phyloP scores from a whole-genome alignment of 2,329 filamentous ascomycete species.

The Colletotrichum filicis region DNA sequence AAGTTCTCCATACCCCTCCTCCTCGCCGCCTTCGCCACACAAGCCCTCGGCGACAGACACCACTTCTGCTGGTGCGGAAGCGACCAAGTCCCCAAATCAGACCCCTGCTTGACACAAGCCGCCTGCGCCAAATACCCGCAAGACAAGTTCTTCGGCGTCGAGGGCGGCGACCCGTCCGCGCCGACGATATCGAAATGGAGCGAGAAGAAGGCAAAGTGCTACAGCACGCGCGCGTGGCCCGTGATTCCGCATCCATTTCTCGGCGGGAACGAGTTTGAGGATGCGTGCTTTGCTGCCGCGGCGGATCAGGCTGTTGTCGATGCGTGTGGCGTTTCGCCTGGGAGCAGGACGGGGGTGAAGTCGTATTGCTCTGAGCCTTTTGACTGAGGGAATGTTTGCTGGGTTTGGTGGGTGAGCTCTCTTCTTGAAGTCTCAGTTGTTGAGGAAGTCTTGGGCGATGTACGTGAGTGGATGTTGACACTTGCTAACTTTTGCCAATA shows the following conservation, averaged over 20 bases:
- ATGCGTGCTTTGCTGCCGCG: not conserved
- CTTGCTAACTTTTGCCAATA: no score
- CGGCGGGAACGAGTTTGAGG: constrained; percentile 10
- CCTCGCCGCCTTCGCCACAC: not conserved
- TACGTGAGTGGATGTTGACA: no score
- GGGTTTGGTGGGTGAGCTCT: not conserved
- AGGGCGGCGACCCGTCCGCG: not conserved
- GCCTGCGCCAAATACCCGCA: constrained; percentile 1
- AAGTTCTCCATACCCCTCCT: not conserved
- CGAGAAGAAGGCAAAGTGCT: not conserved
- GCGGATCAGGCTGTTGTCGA: not conserved
- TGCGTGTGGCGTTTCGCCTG: not conserved
- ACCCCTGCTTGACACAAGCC: constrained; percentile 5
- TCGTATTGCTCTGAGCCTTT: not conserved
- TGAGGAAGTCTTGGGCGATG: no score
- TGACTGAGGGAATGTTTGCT: not conserved
- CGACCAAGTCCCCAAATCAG: not conserved
- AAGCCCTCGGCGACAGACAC: constrained; percentile 3
- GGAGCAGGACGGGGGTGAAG: not conserved
- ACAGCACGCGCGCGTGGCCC: not conserved
- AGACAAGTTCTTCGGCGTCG: constrained; percentile 12
- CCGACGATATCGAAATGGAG: constrained; percentile 17
- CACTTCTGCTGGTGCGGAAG: constrained; percentile 21
- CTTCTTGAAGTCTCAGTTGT: no score
- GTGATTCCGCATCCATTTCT: constrained; percentile 12